These are phyloP conservation scores for Neocatenulostroma microsporum DNA, from an alignment of 2,329 filamentous ascomycete species.

Conservation along the genomic window DNA sequence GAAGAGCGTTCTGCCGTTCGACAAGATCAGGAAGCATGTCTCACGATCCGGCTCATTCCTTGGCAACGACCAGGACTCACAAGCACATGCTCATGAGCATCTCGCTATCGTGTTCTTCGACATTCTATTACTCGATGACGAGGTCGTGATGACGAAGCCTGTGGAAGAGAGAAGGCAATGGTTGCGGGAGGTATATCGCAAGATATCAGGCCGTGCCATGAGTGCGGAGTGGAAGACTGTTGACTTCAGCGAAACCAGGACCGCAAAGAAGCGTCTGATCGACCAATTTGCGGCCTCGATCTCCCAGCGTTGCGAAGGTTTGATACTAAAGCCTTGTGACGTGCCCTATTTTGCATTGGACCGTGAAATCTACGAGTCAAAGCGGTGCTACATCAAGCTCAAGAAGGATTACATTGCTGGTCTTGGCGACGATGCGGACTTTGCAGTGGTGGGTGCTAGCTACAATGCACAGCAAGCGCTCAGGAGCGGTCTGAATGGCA, in stretches of 20 bases:
- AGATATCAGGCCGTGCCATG: slow-evolving; percentile 55
- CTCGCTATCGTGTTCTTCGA: slow-evolving; percentile 57
- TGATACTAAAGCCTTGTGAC: slow-evolving; percentile 69
- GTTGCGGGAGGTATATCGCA: slow-evolving; percentile 50
- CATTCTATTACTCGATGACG: slow-evolving; percentile 49
- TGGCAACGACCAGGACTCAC: slow-evolving; percentile 61
- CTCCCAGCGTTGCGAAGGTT: slow-evolving; percentile 61
- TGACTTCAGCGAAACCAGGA: slow-evolving; percentile 49
- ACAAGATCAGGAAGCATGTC: slow-evolving; percentile 76
- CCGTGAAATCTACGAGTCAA: slow-evolving; percentile 8
- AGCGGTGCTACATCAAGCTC: slow-evolving; percentile 58
- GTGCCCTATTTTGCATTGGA: slow-evolving; percentile 60
- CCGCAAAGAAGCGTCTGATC: slow-evolving; percentile 50
- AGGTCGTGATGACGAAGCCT: slow-evolving; percentile 43
- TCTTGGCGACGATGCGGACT: slow-evolving; percentile 75
- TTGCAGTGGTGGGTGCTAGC: slow-evolving; percentile 68
- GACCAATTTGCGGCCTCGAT: slow-evolving; percentile 62
- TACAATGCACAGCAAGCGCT: slow-evolving; percentile 59
- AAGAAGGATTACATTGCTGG: slow-evolving; percentile 78
- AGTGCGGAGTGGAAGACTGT: slow-evolving; percentile 60
- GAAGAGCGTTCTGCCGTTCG: slow-evolving; percentile 63
- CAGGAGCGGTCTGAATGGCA: slow-evolving; percentile 41
- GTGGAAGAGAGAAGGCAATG: slow-evolving; percentile 55
- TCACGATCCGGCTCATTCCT: slow-evolving; percentile 63
- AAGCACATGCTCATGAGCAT: slow-evolving; percentile 48